Evolutionary conservation across 352 stramenopile species (phyloP).

Genomic region (Phytopythium oedochilum): DNA sequence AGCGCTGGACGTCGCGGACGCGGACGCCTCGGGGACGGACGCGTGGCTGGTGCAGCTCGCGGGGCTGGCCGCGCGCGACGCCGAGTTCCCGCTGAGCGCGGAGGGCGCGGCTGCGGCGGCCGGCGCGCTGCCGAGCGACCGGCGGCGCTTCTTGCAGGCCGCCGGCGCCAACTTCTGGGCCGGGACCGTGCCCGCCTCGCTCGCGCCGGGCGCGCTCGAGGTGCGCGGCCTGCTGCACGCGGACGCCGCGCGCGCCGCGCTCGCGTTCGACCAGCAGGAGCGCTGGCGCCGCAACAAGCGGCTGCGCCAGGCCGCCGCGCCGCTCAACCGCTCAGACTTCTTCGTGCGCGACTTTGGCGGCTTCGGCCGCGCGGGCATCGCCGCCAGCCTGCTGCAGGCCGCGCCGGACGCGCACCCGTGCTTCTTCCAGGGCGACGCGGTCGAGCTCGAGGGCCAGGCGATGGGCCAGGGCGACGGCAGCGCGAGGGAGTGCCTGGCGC

Average conservation of each 20-base stretch:
- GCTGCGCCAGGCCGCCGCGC: slow-evolving; percentile 44
- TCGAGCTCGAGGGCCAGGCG: slow-evolving; percentile 15
- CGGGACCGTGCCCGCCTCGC: slow-evolving; percentile 32
- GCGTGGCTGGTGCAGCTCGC: slow-evolving; percentile 23
- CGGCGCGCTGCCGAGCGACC: slow-evolving; percentile 26
- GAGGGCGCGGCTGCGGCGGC: slow-evolving; percentile 47
- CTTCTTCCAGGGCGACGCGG: slow-evolving; percentile 22
- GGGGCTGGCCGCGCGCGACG: slow-evolving; percentile 30
- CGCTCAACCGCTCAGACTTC: slow-evolving; percentile 66
- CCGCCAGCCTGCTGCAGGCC: slow-evolving; percentile 6
- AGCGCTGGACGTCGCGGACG: slow-evolving; percentile 2
- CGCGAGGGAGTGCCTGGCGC: slow-evolving; percentile 35
- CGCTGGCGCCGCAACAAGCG: slow-evolving; percentile 64
- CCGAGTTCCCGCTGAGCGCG: slow-evolving; percentile 51
- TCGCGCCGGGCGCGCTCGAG: slow-evolving; percentile 51
- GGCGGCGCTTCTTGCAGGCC: slow-evolving; percentile 49
- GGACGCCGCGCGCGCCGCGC: slow-evolving; percentile 27
- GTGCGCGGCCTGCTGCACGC: slow-evolving; percentile 53
- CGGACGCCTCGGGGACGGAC: slow-evolving; percentile 1
- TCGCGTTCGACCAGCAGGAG: slow-evolving; percentile 64
- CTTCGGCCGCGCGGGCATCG: slow-evolving; percentile 22
- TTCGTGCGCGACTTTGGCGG: slow-evolving; percentile 47
- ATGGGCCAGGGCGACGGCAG: slow-evolving; percentile 38
- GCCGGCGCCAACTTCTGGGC: slow-evolving; percentile 62
- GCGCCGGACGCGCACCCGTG: slow-evolving; percentile 37